A percentile compares a stretch with the other conserved stretches of the same genome.
Evolutionary conservation across 805 yeast species (phyloP).

Genomic region (Danielozyma ontarioensis): DNA sequence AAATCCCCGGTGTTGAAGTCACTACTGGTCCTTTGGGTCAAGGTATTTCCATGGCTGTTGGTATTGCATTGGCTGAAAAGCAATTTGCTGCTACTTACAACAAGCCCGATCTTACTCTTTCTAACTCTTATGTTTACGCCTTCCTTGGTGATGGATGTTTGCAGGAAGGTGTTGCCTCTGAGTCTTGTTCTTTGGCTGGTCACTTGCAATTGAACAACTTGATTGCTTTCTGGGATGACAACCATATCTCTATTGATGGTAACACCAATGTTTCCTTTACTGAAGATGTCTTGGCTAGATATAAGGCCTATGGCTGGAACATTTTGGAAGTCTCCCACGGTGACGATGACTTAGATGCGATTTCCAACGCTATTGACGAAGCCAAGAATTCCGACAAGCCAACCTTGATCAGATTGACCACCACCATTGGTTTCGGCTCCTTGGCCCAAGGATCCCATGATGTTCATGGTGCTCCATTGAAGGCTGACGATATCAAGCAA

Average conservation of each 20-base stretch:
- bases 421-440: slow-evolving; percentile 95
- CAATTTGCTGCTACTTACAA: slow-evolving; percentile 90
- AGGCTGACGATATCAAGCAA: slow-evolving; percentile 86
- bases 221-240: slow-evolving; percentile 94
- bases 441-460: slow-evolving; percentile 76
- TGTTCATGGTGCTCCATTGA: slow-evolving; percentile 96
- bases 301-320: slow-evolving; percentile 95
- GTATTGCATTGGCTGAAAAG: slow-evolving; percentile 91
- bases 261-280: slow-evolving; percentile 84
- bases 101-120: slow-evolving; percentile 72
- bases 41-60: slow-evolving; percentile 95
- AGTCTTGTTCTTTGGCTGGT: slow-evolving; percentile 93
- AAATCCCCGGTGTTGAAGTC: slow-evolving; percentile 89
- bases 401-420: slow-evolving; percentile 78
- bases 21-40: slow-evolving; percentile 99
- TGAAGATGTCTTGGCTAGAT: slow-evolving; percentile 82
- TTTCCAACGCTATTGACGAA: slow-evolving; percentile 67
- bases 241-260: slow-evolving; percentile 96
- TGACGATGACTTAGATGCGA: slow-evolving; percentile 68
- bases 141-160: slow-evolving; percentile 97
- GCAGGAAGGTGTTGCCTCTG: slow-evolving; percentile 96
- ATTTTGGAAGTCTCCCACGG: slow-evolving; percentile 72
- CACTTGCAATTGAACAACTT: slow-evolving; percentile 90
- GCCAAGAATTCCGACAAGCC: slow-evolving; percentile 86
- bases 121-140: slow-evolving; percentile 71